Conservation (phyloP, 2,329 filamentous ascomycete genomes). For the Fusarium longipes region DNA sequence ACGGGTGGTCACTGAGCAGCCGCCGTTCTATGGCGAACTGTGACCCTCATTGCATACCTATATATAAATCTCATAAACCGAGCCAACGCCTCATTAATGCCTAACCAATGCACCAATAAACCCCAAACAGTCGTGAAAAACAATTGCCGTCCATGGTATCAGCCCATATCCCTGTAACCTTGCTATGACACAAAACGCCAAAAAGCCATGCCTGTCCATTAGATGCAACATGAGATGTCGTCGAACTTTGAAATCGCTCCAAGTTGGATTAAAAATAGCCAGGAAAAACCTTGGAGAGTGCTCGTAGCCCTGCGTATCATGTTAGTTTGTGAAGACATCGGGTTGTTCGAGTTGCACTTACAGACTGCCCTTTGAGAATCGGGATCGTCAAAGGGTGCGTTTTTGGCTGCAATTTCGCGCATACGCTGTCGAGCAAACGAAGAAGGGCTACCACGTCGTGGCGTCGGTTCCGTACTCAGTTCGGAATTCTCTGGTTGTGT, state of each 20-base stretch:
- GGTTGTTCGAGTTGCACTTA: slow-evolving; percentile 43
- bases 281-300: slow-evolving; percentile 58
- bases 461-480: slow-evolving; percentile 42
- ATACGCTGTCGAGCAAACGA: slow-evolving; percentile 58
- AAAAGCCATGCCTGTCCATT: slow-evolving; percentile 44
- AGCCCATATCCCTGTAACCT: slow-evolving; percentile 26
- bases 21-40: neutral
- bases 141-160: slow-evolving; percentile 28
- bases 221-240: slow-evolving; percentile 29
- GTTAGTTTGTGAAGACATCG: slow-evolving; percentile 23
- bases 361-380: slow-evolving; percentile 55
- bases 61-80: slow-evolving; percentile 23
- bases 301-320: slow-evolving; percentile 54
- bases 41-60: neutral
- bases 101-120: slow-evolving; percentile 33
- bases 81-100: slow-evolving; percentile 38
- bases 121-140: slow-evolving; percentile 21
- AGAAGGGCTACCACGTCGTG: slow-evolving; percentile 56
- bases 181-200: slow-evolving; percentile 45
- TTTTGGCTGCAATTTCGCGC: slow-evolving; percentile 57
- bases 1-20: neutral
- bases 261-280: slow-evolving; percentile 47
- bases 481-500: slow-evolving; percentile 54
- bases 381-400: slow-evolving; percentile 58
- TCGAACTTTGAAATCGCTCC: slow-evolving; percentile 19